Evolutionary conservation across 805 yeast genomes (phyloP).

Genomic region (Metschnikowia koreensis): DNA sequence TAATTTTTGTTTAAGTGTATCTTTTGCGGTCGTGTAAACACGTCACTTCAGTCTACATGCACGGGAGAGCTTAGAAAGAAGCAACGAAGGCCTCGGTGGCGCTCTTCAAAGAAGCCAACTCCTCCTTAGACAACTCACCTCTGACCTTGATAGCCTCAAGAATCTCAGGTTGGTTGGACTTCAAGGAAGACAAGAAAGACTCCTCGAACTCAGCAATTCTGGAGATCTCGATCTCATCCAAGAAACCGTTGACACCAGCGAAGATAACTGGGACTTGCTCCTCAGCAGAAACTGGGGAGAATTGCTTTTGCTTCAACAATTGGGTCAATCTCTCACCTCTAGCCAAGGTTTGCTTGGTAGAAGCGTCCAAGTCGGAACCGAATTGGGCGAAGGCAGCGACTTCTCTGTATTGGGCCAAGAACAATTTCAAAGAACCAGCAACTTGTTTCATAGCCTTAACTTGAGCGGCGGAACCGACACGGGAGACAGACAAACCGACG

Average conservation of each 20-base stretch:
- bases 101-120: slow-evolving; percentile 80
- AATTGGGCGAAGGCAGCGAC: slow-evolving; percentile 99
- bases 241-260: slow-evolving; percentile 99
- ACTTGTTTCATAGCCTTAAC: slow-evolving; percentile 99
- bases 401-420: slow-evolving; percentile 99
- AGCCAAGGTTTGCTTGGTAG: slow-evolving; percentile 96
- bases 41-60: slow-evolving; percentile 20
- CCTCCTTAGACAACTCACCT: slow-evolving; percentile 90
- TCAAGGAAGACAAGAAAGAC: slow-evolving; percentile 87
- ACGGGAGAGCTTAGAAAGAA: slow-evolving; percentile 55
- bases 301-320: slow-evolving; percentile 97
- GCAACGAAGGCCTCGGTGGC: slow-evolving; percentile 92
- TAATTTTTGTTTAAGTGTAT: slow-evolving; percentile 19
- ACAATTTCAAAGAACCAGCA: slow-evolving; percentile 99
- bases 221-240: slow-evolving; percentile 80
- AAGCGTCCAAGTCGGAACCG: slow-evolving; percentile 99
- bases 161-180: slow-evolving; percentile 84
- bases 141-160: slow-evolving; percentile 78
- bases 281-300: slow-evolving; percentile 95
- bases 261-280: slow-evolving; percentile 97
- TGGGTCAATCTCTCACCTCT: slow-evolving; percentile 99
- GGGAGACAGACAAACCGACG: slow-evolving; percentile 99
- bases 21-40: slow-evolving; percentile 16
- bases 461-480: slow-evolving; percentile 99
- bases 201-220: slow-evolving; percentile 90